Evolutionary conservation across 2,329 filamentous ascomycete genomes (phyloP).

Genomic region (Penicillium sp.): DNA sequence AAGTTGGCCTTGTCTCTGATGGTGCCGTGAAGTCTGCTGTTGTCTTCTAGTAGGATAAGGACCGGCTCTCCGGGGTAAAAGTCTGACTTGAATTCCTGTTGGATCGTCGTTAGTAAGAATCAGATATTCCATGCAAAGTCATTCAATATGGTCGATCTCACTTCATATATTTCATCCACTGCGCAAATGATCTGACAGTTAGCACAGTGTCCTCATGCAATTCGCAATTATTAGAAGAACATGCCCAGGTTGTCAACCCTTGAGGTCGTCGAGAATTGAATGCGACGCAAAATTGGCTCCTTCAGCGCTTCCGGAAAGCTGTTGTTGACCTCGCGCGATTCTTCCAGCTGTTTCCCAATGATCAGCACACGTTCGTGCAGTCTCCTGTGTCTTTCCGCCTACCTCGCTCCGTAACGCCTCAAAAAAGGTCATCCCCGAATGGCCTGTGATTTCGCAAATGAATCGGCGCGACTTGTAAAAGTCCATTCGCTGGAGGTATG

Average conservation of each 20-base stretch:
- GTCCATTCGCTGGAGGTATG: slow-evolving; percentile 83
- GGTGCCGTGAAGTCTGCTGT: slow-evolving; percentile 70
- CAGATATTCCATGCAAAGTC: neutral
- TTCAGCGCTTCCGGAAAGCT: slow-evolving; percentile 90
- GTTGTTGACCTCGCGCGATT: slow-evolving; percentile 85
- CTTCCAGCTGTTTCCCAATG: slow-evolving; percentile 61
- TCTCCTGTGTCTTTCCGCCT: slow-evolving; percentile 42
- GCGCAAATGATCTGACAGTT: slow-evolving; percentile 14
- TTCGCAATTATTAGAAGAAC: neutral
- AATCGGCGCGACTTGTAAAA: slow-evolving; percentile 94
- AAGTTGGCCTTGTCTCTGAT: slow-evolving; percentile 87
- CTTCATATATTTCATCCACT: slow-evolving; percentile 57
- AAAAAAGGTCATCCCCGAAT: slow-evolving; percentile 88
- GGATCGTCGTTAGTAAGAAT: slow-evolving; percentile 12
- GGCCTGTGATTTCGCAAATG: slow-evolving; percentile 94
- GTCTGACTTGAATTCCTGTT: slow-evolving; percentile 75
- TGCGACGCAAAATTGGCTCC: slow-evolving; percentile 83
- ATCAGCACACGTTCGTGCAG: slow-evolving; percentile 12
- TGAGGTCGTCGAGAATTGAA: slow-evolving; percentile 87
- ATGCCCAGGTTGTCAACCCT: slow-evolving; percentile 78
- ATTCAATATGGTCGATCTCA: slow-evolving; percentile 32
- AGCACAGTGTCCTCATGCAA: slow-evolving; percentile 16
- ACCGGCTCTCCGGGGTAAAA: slow-evolving; percentile 90
- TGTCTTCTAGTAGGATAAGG: slow-evolving; percentile 69
- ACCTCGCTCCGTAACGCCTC: slow-evolving; percentile 91